Evolutionary conservation across 73 alveolate genomes (phyloP).

Genomic region (Tetrahymena elliotti): DNA sequence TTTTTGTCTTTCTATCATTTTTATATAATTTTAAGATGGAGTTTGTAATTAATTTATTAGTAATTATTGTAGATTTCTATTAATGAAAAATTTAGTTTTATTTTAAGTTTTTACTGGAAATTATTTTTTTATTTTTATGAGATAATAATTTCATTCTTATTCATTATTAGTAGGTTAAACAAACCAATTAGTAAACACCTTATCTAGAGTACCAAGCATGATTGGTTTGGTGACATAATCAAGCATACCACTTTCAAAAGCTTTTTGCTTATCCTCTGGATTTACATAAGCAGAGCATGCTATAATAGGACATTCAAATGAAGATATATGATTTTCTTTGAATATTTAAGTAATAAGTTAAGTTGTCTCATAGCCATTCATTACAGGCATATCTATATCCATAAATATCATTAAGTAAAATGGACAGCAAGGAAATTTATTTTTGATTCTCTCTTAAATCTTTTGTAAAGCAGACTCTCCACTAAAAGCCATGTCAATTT

Average conservation of each 20-base stretch:
- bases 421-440: neutral
- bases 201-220: neutral
- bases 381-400: neutral
- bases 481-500: neutral
- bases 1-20: too few species aligned
- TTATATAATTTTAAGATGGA: too few species aligned
- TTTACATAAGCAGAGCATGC: neutral
- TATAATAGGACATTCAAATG: neutral
- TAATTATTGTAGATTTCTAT: too few species aligned
- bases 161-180: neutral
- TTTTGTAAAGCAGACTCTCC: neutral
- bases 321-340: neutral
- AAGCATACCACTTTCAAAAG: neutral
- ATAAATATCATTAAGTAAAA: neutral
- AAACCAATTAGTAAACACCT: neutral
- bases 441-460: neutral
- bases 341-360: neutral
- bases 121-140: too few species aligned
- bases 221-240: neutral
- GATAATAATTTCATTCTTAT: neutral
- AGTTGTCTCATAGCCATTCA: neutral
- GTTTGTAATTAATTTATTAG: too few species aligned
- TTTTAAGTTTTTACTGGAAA: too few species aligned
- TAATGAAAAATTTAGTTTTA: too few species aligned
- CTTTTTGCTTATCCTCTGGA: neutral